Conservation (phyloP, 805 yeast species). For the Saturnispora besseyi region DNA sequence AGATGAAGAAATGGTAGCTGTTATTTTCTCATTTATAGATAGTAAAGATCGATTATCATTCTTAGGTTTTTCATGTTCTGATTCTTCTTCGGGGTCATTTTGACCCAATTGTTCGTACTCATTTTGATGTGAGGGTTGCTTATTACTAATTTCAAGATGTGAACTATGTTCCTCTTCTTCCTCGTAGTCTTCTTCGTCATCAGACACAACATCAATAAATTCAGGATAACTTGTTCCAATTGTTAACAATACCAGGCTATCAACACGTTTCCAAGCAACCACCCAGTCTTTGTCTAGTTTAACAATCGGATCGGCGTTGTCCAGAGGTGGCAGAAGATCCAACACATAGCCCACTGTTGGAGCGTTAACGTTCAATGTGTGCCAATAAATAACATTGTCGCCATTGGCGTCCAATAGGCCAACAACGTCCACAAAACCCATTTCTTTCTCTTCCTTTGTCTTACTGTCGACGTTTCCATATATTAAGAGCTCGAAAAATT, state of each 20-base stretch:
- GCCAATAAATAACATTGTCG: not conserved
- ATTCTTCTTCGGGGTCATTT: not conserved
- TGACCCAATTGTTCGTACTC: not conserved
- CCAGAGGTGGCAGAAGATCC: slow-evolving; percentile 15
- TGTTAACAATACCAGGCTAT: slow-evolving; percentile 14
- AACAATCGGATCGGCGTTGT: slow-evolving; percentile 20
- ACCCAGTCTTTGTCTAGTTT: slow-evolving; percentile 24
- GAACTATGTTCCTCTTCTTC: slow-evolving; percentile 8
- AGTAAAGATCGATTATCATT: not conserved
- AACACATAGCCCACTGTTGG: slow-evolving; percentile 24
- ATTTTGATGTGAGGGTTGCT: not conserved
- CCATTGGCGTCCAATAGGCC: not conserved
- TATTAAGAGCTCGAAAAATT: not conserved
- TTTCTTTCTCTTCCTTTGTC: not conserved
- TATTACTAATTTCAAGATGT: not conserved
- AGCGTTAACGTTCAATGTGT: slow-evolving; percentile 1
- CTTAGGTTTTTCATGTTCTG: not conserved
- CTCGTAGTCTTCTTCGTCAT: slow-evolving; percentile 18
- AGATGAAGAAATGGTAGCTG: slow-evolving; percentile 8
- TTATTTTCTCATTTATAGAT: not conserved
- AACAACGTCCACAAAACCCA: not conserved
- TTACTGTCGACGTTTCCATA: not conserved
- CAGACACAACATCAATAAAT: slow-evolving; percentile 24
- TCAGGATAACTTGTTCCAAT: slow-evolving; percentile 14
- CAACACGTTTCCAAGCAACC: slow-evolving; percentile 25